These are phyloP conservation scores for Entomortierella beljakovae DNA, from an alignment of 192 early-diverging fungal species.

Conservation along the genomic window DNA sequence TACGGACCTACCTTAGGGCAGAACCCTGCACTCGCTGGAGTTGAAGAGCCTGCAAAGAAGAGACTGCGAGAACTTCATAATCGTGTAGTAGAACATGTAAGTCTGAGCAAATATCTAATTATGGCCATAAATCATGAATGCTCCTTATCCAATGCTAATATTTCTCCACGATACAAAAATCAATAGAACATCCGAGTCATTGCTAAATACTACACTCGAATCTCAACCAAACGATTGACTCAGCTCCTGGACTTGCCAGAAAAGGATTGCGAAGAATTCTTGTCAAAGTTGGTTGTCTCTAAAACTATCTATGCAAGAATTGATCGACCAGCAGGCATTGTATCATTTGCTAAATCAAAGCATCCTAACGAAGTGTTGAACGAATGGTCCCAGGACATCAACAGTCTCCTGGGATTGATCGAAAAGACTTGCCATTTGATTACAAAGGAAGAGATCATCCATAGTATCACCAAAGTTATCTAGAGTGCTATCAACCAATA, in stretches of 20 bases:
- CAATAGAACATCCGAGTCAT: conserved; percentile 92
- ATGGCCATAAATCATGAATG: neutral
- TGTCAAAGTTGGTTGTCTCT: conserved; percentile 93
- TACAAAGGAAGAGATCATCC: conserved; percentile 91
- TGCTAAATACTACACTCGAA: conserved; percentile 94
- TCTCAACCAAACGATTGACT: conserved; percentile 86
- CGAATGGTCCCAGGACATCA: conserved; percentile 93
- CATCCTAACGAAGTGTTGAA: conserved; percentile 92
- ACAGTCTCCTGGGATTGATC: conserved; percentile 88
- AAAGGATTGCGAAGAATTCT: conserved; percentile 89
- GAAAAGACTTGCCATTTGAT: conserved; percentile 96
- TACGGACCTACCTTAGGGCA: conserved; percentile 83
- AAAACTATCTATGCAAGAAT: conserved; percentile 98
- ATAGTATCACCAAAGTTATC: conserved; percentile 79
- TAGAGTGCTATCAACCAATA: neutral
- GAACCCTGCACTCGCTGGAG: conserved; percentile 78
- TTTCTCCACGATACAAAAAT: neutral
- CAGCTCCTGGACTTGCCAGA: conserved; percentile 89
- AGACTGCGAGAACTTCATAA: conserved; percentile 89
- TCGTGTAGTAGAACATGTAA: conserved; percentile 95
- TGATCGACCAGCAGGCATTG: conserved; percentile 91
- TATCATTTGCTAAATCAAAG: conserved; percentile 87
- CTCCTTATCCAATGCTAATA: neutral
- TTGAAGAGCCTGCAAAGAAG: conserved; percentile 81
- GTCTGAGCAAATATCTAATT: conserved; percentile 13